Base-by-base conservation (phyloP, 768 basidiomycete genomes). In the Leccinellum luteum region DNA sequence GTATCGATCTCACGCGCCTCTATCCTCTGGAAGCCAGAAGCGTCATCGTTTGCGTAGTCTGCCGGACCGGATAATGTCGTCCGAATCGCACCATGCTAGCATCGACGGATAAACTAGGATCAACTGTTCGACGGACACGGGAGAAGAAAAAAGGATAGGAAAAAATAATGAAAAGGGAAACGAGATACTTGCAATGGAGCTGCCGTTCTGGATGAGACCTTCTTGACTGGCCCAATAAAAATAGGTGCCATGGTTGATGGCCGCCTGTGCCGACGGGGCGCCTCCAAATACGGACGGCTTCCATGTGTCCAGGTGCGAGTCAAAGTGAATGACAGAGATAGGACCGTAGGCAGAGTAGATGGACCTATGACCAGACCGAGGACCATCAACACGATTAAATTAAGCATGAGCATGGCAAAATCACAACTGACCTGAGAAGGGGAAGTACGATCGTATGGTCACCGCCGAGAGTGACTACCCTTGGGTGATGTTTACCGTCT, bases 211-310 rank as follows among this genome's bases (percentile, higher is more conserved):
- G 60, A 95, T 86, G 45, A 92, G 76, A 3, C 92, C 92, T 65
- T 92, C 90, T 63, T 87, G 82, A 58, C 85, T 85, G 0, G 93
- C 93, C 81, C 89, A 89, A 74, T 91, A 94, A 73, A 94, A 94
- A 76, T 93, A 94, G 3, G 90, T 92, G 13, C 92, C 92, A 58
- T 94, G 92, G 59, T 90, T 93, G 61, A 94, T 85, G 21, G 85
- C 84, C 0, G 87, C 88, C 56, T 86, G 85, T 1, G 79, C 78
- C 27, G 86, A 86, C 4, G 86, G 87, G 3, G 88, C 84, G 10
- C 86, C 87, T 23, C 89, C 89, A 65, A 89, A 89, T 10, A 88
- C 84, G 31, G 81, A 76, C 4, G 87, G 86, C 65, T 86, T 87
- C 88, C 87, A 89, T 12, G 87, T 89, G 65, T 89, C 87, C 34